Base-by-base conservation (phyloP, 176 grass and related monocot genomes). In the Dendrocalamus sinicus region DNA sequence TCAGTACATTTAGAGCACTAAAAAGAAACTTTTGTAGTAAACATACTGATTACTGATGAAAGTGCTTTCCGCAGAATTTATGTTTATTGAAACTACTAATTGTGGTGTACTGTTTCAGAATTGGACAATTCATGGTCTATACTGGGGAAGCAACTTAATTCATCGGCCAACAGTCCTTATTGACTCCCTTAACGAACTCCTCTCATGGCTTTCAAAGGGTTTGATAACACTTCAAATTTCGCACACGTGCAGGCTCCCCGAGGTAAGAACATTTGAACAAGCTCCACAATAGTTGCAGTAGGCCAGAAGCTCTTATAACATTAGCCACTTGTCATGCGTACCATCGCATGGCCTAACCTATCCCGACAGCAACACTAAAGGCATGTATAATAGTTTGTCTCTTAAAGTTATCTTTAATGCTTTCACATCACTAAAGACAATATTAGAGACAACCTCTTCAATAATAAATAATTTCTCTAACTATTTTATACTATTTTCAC, bases 91-190 rank as follows among this genome's bases (percentile, higher is more conserved):
- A 78, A 41, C 17, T 39, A 51, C 44, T 73, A 68, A 48, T 84
- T 41, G 30, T 59, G 24, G 4, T 84, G 24, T 95, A 48, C 59
- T 90, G 43, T 81, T 88, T 72, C 86, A 98, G 96, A 98, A 95
- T 57, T 98, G 96, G 96, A 96, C 96, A 22, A 54, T 95, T 83
- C 93, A 98, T 92, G 93, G 96, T 79, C 82, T 98, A 67, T 98
- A 98, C 71, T 95, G 93, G 91, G 93, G 96, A 67, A 98, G 93
- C 74, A 32, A 32, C 30, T 32, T 32, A 26, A 26, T 58, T 73
- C 91, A 95, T 85, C 83, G 13, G 41, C 86, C 91, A 67, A 54
- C 70, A 39, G 84, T 98, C 55, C 84, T 98, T 40, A 92, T 87
- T 47, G 82, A 94, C 60, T 98, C 93, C 26, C 26, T 26, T 26